These are phyloP conservation scores for Acorus gramineus DNA, from an alignment of 106 monocot species.

Conservation along the genomic window DNA sequence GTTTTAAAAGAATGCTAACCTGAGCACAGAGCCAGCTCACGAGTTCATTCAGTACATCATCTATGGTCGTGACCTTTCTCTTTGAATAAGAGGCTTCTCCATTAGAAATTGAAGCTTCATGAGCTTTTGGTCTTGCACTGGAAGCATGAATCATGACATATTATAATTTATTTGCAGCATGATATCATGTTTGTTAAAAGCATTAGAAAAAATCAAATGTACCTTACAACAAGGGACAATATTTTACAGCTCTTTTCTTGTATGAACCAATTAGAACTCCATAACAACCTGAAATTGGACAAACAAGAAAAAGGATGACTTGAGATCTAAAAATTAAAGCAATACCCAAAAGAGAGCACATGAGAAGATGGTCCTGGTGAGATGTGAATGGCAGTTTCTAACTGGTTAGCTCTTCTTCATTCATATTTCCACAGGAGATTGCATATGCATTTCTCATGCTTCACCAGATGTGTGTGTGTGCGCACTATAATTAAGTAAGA, in stretches of 20 bases:
- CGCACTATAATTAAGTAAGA: too few species aligned
- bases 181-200: background rate
- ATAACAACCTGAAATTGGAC: constrained; percentile 53
- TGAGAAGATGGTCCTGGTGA: background rate
- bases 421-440: too few species aligned
- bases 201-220: background rate
- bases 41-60: constrained; percentile 70
- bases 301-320: constrained; percentile 1
- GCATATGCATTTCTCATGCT: too few species aligned
- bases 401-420: too few species aligned
- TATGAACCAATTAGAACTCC: constrained; percentile 87
- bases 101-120: constrained; percentile 39
- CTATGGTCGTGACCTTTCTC: constrained; percentile 36
- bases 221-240: constrained; percentile 75
- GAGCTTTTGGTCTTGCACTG: constrained; percentile 60
- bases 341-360: background rate
- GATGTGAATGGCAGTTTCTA: too few species aligned
- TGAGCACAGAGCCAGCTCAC: constrained; percentile 89
- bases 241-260: constrained; percentile 98
- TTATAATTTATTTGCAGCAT: background rate
- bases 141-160: constrained; percentile 7
- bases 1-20: constrained; percentile 30
- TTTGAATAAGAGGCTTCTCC: constrained; percentile 59
- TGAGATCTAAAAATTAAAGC: background rate
- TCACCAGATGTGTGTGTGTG: too few species aligned